These are phyloP conservation scores for Chamaecrista fasciculata DNA, from an alignment of 306 rosid genomes.

Conservation along the genomic window DNA sequence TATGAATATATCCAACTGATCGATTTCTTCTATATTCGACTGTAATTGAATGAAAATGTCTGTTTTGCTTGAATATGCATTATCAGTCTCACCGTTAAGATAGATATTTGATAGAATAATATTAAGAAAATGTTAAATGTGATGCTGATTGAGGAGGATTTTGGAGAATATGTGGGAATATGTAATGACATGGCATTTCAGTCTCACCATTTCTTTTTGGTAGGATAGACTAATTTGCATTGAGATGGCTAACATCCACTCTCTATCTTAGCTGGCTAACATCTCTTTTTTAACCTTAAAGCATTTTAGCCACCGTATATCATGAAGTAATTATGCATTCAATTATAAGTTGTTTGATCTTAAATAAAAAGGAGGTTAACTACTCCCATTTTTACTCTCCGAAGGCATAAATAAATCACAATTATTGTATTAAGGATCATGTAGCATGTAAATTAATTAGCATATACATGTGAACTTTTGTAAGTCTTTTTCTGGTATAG, in stretches of 20 bases:
- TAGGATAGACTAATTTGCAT: constrained; percentile 25
- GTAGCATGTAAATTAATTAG: too few relatives aligned
- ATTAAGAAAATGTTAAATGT: constrained; percentile 27
- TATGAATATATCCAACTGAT: too few relatives aligned
- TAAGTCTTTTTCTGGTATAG: not conserved
- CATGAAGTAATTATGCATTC: not conserved
- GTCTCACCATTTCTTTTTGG: constrained; percentile 29
- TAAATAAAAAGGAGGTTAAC: constrained; percentile 17
- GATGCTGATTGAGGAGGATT: constrained; percentile 46
- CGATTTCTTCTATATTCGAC: too few relatives aligned
- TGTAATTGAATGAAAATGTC: too few relatives aligned
- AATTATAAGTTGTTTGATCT: not conserved
- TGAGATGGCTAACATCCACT: constrained; percentile 32
- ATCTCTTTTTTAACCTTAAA: constrained; percentile 14
- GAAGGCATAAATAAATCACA: too few relatives aligned
- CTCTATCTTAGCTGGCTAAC: constrained; percentile 21
- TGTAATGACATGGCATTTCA: constrained; percentile 24
- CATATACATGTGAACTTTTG: constrained; percentile 4
- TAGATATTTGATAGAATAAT: constrained; percentile 25
- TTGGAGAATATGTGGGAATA: constrained; percentile 39
- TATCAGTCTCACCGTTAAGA: too few relatives aligned
- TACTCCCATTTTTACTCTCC: constrained; percentile 5
- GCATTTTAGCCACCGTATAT: not conserved
- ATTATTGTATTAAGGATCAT: too few relatives aligned
- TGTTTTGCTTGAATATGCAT: too few relatives aligned